Evolutionary conservation across 345 rosid genomes (phyloP), one percentile per base, ranked within the genome.

Genomic region (Turnera subulata): DNA sequence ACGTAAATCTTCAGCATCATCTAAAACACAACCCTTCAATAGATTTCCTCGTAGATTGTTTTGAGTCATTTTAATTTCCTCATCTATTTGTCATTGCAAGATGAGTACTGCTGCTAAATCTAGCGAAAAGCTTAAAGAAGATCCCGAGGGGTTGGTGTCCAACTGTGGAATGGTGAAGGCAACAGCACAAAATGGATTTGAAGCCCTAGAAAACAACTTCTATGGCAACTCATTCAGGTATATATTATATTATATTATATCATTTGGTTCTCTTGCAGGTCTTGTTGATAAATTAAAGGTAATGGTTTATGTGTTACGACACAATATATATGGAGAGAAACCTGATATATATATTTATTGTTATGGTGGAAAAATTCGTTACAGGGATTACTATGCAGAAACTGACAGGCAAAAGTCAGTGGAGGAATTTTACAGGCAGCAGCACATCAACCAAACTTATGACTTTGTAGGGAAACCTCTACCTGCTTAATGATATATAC

Each of bases 371-470:
- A n/a, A n/a, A 38, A 15, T 12, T n/a, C n/a, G 15, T 7, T 37
- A 18, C 74, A 75, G 89, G 72, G 80, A 86, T 55, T 83, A 79
- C 6, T 69, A 75, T 26, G 80, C 62, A 38, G 60, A 83, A 46
- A 74, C 54, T 45, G 89, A 77, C 55, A 77, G 80, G 59, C 77
- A 79, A 39, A 75, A 76, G 71, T 14, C 73, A 12, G 87, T 83
- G 2, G 80, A 79, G 68, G 83, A 81, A 59, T 76, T 83, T 61
- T 81, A 81, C 67, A 67, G 72, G 26, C 23, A 51, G 56, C 88
- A 85, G 23, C 93, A 83, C 74, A 77, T 77, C 37, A 78, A 81
- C 73, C 93, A 85, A 54, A 79, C 82, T 12, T 81, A 71, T 16
- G 82, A 83, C 55, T 83, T 76, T 54, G 84, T 79, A 63, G 74